These are phyloP conservation scores for Pseudocercospora eumusae DNA, from an alignment of 2,329 filamentous ascomycete genomes.

Conservation along the genomic window DNA sequence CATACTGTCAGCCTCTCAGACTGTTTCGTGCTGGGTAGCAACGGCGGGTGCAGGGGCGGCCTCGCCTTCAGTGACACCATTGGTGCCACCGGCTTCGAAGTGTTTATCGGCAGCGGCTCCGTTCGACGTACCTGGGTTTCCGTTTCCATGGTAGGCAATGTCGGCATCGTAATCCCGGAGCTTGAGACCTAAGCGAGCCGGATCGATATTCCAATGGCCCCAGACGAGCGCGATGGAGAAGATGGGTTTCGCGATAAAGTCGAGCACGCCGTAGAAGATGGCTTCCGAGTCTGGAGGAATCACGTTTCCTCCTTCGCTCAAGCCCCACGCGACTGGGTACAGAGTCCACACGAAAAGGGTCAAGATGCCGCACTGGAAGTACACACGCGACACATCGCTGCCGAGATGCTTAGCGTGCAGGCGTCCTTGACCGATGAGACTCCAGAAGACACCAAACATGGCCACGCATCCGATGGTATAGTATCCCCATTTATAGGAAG, in stretches of 20 bases:
- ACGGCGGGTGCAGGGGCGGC: background rate
- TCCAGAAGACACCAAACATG: constrained; percentile 57
- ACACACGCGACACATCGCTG: constrained; percentile 51
- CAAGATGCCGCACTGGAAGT: constrained; percentile 54
- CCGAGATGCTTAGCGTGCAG: constrained; percentile 56
- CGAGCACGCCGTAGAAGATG: constrained; percentile 66
- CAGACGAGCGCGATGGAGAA: constrained; percentile 60
- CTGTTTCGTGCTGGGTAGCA: background rate
- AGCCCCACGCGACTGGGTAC: constrained; percentile 63
- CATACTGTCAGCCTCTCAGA: background rate
- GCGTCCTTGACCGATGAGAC: constrained; percentile 50
- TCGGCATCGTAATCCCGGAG: constrained; percentile 40
- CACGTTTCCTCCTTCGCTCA: constrained; percentile 62
- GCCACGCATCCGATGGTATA: constrained; percentile 39
- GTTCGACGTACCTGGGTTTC: constrained; percentile 2
- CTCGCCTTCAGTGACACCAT: constrained; percentile 11
- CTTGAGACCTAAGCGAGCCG: constrained; percentile 54
- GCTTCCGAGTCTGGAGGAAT: constrained; percentile 65
- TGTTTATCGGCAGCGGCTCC: constrained; percentile 13
- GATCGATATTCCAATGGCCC: constrained; percentile 61
- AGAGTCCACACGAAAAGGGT: constrained; percentile 61
- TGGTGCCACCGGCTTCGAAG: constrained; percentile 5
- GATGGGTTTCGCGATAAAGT: constrained; percentile 61
- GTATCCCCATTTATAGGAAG: constrained; percentile 61
- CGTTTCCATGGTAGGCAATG: constrained; percentile 1